Conservation (phyloP, 495 filamentous ascomycete species). For the Aspergillus ellipticus region DNA sequence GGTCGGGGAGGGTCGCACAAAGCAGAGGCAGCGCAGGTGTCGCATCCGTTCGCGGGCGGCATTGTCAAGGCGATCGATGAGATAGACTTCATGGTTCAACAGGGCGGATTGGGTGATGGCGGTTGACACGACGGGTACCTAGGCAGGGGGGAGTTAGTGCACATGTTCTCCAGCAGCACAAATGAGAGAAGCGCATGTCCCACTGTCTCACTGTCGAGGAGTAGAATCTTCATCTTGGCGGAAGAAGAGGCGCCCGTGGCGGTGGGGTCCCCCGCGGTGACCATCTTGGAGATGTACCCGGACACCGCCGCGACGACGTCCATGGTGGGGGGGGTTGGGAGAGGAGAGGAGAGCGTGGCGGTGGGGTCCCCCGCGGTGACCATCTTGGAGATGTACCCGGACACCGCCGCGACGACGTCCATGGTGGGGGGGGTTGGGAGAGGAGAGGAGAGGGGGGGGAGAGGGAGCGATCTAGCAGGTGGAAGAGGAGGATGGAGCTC, state of each 20-base stretch:
- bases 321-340: conserved; percentile 50
- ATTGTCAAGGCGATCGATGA: conserved; percentile 94
- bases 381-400: conserved; percentile 97
- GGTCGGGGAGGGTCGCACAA: conserved; percentile 84
- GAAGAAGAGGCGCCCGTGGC: conserved; percentile 62
- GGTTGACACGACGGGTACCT: conserved; percentile 87
- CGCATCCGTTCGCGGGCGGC: conserved; percentile 93
- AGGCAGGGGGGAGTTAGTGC: conserved; percentile 3
- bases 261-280: conserved; percentile 73
- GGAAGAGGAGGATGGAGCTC: not conserved
- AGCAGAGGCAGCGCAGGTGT: conserved; percentile 89
- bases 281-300: conserved; percentile 96
- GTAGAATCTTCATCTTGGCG: conserved; percentile 97
- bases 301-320: conserved; percentile 89
- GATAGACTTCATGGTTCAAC: conserved; percentile 96
- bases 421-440: conserved; percentile 43
- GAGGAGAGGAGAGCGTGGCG: conserved; percentile 14
- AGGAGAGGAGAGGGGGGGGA: conserved; percentile 13
- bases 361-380: conserved; percentile 76
- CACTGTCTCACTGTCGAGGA: conserved; percentile 92
- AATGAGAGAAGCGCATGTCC: conserved; percentile 30
- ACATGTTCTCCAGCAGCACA: not conserved
- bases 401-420: conserved; percentile 90
- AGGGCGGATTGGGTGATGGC: conserved; percentile 93
- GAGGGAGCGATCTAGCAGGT: not conserved